Conservation (phyloP, 1,139 yeast genomes). For the Pichia sp. region DNA sequence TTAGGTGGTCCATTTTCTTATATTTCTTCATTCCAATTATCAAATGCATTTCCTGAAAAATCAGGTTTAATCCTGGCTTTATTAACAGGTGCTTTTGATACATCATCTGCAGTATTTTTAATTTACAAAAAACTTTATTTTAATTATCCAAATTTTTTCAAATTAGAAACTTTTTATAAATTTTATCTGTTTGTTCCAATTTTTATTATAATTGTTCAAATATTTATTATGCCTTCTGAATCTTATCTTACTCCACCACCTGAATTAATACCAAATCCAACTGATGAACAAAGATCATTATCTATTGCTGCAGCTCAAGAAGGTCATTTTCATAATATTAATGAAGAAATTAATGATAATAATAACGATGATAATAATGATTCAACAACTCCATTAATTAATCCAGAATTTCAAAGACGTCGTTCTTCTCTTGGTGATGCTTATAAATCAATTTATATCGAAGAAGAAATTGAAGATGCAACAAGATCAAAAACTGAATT, state of each 20-base stretch:
- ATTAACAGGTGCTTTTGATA: slow-evolving; percentile 72
- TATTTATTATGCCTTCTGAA: slow-evolving; percentile 46
- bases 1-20: slow-evolving; percentile 44
- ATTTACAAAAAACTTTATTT: slow-evolving; percentile 42
- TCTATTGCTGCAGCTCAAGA: slow-evolving; percentile 26
- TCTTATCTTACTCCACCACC: slow-evolving; percentile 36
- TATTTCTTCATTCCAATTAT: slow-evolving; percentile 41
- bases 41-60: slow-evolving; percentile 43
- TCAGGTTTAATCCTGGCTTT: slow-evolving; percentile 69
- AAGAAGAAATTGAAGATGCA: slow-evolving; percentile 28
- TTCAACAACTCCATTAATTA: slow-evolving; percentile 3
- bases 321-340: slow-evolving; percentile 15
- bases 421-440: slow-evolving; percentile 33
- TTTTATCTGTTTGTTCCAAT: slow-evolving; percentile 44
- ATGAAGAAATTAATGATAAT: slow-evolving; percentile 8
- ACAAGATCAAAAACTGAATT: slow-evolving; percentile 20
- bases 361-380: too few species aligned
- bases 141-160: slow-evolving; percentile 23
- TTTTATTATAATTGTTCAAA: slow-evolving; percentile 45
- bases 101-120: slow-evolving; percentile 53
- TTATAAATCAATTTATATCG: slow-evolving; percentile 30
- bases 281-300: slow-evolving; percentile 23
- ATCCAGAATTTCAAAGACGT: slow-evolving; percentile 17
- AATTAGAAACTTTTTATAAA: slow-evolving; percentile 38
- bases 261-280: slow-evolving; percentile 28